These are phyloP conservation scores for Microbotryum intermedium DNA, from an alignment of 1,284 basidiomycete species.

Conservation along the genomic window DNA sequence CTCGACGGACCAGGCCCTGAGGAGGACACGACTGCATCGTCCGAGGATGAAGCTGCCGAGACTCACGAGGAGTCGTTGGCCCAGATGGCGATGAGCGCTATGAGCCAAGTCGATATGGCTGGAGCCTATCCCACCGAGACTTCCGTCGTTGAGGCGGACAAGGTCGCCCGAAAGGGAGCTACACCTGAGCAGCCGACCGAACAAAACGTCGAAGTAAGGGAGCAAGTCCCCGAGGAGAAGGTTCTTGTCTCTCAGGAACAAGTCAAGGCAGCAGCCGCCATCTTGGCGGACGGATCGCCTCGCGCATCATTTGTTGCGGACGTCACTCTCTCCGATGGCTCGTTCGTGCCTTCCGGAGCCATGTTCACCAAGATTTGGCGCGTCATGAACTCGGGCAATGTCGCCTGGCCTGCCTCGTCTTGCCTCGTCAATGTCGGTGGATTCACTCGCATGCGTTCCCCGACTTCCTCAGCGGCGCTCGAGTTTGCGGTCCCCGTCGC, in stretches of 20 bases:
- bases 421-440: slow-evolving; percentile 31
- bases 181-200: neutral
- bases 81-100: no score
- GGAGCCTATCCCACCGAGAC: neutral
- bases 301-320: no score
- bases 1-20: neutral
- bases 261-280: no score
- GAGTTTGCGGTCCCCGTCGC: slow-evolving; percentile 3
- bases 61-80: no score
- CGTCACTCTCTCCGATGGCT: slow-evolving; percentile 30
- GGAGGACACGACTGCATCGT: neutral
- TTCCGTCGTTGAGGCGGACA: neutral
- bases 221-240: neutral
- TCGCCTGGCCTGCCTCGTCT: slow-evolving; percentile 23
- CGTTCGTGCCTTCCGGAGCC: slow-evolving; percentile 28
- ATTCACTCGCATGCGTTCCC: slow-evolving; percentile 10
- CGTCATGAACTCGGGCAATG: slow-evolving; percentile 25
- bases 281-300: no score
- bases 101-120: no score
- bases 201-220: no score
- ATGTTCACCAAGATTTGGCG: slow-evolving; percentile 31
- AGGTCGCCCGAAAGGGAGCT: neutral
- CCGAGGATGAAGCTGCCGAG: neutral
- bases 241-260: no score
- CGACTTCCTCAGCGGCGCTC: no score